Evolutionary conservation across 2,329 filamentous ascomycete genomes (phyloP).

Genomic region (Alternaria arbusti): DNA sequence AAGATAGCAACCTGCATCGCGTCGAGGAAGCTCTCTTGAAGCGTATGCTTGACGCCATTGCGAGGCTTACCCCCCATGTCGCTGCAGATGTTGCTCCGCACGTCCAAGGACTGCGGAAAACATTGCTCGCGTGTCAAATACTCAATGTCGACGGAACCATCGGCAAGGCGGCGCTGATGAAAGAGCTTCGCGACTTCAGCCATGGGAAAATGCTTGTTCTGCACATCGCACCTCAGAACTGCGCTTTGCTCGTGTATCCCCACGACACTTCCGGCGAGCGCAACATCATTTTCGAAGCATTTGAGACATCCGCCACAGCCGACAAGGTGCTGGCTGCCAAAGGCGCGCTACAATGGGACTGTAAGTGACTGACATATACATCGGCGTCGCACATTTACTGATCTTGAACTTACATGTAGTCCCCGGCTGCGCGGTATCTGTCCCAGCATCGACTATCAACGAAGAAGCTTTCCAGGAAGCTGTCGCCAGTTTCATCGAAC

Average conservation of each 20-base stretch:
- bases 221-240: conserved; percentile 58
- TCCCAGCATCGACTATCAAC: conserved; percentile 52
- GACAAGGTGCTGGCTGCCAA: conserved; percentile 60
- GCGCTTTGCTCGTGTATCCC: conserved; percentile 53
- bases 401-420: conserved; percentile 37
- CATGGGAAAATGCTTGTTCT: conserved; percentile 49
- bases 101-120: conserved; percentile 22
- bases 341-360: conserved; percentile 63
- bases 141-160: conserved; percentile 34
- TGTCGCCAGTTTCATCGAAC: conserved; percentile 62
- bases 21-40: conserved; percentile 39
- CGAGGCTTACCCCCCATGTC: conserved; percentile 18
- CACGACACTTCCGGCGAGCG: conserved; percentile 10
- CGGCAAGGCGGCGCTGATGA: conserved; percentile 26
- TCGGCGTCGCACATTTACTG: neutral
- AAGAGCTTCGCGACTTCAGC: conserved; percentile 24
- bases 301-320: conserved; percentile 64
- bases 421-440: conserved; percentile 59
- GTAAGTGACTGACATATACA: neutral
- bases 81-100: conserved; percentile 7
- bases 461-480: conserved; percentile 55
- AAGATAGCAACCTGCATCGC: conserved; percentile 35
- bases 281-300: conserved; percentile 62
- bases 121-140: conserved; percentile 21
- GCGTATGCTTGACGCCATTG: conserved; percentile 36